A percentile compares a stretch with the other conserved stretches of the same genome.
phyloP scores from a whole-genome alignment of 2,329 filamentous ascomycete genomes.

The Trichoderma sp. region DNA sequence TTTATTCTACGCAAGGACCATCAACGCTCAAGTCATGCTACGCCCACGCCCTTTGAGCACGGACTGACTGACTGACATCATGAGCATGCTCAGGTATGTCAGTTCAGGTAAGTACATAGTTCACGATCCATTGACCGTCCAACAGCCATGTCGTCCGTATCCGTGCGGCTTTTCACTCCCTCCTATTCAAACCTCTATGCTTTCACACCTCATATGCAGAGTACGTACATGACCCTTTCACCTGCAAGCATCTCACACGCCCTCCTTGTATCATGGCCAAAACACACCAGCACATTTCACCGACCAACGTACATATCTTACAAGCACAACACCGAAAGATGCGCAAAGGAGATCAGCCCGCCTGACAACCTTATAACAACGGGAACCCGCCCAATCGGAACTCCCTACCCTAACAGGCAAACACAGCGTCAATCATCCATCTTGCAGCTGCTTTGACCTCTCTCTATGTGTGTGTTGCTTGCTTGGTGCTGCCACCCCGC shows the following conservation, averaged over 20 bases:
- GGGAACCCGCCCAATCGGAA: too few species aligned
- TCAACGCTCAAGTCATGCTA: not conserved
- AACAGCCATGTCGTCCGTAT: not conserved
- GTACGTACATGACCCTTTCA: too few species aligned
- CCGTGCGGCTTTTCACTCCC: not conserved
- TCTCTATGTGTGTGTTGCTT: too few species aligned
- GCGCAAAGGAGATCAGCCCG: too few species aligned
- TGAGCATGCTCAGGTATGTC: not conserved
- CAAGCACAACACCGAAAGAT: not conserved
- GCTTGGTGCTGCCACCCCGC: too few species aligned
- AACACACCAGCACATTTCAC: not conserved
- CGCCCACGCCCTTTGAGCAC: conserved; percentile 1
- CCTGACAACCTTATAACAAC: too few species aligned
- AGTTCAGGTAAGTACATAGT: too few species aligned
- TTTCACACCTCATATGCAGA: not conserved
- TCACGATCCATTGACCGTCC: not conserved
- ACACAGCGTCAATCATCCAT: too few species aligned
- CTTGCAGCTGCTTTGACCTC: too few species aligned
- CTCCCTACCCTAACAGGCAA: too few species aligned
- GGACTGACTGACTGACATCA: conserved; percentile 7
- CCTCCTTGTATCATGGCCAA: not conserved
- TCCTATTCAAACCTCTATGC: not conserved
- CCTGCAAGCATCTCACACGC: not conserved
- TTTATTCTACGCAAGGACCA: not conserved
- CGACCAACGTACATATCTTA: not conserved